A percentile compares a stretch with the other conserved stretches of the same genome.
Evolutionary conservation across 2,329 filamentous ascomycete species (phyloP).

Genomic region (Neopestalotiopsis clavispora): DNA sequence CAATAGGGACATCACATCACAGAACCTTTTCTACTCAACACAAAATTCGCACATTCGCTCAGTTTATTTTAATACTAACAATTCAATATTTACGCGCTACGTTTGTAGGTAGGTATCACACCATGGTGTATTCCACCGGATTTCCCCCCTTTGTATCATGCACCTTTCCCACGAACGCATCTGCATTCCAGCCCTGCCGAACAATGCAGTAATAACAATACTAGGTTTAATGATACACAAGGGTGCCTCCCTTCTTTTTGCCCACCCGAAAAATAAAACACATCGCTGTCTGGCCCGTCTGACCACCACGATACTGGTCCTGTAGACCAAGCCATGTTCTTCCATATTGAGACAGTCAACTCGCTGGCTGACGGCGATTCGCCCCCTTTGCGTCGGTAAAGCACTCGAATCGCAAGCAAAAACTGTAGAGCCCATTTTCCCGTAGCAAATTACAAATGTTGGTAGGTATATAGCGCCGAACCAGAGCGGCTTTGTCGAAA

Average conservation of each 20-base stretch:
- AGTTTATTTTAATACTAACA: background rate
- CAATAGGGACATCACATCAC: no score
- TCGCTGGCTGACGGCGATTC: background rate
- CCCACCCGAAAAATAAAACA: background rate
- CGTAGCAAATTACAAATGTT: constrained; percentile 20
- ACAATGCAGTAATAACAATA: constrained; percentile 5
- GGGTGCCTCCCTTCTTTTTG: background rate
- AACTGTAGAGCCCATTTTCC: constrained; percentile 1
- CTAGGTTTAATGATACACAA: background rate
- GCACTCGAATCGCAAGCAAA: background rate
- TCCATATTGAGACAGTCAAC: background rate
- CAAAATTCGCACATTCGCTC: no score
- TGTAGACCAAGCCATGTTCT: background rate
- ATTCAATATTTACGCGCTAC: background rate
- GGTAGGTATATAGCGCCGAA: constrained; percentile 18
- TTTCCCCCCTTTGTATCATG: background rate
- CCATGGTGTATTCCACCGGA: background rate
- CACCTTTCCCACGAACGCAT: background rate
- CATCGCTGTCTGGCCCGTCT: background rate
- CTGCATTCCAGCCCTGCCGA: background rate
- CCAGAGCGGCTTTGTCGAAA: constrained; percentile 16
- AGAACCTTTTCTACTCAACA: no score
- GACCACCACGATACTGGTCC: background rate
- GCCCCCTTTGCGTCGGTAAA: background rate
- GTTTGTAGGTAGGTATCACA: background rate